phyloP scores from a whole-genome alignment of 805 yeast genomes.

The Hanseniaspora clermontiae region DNA sequence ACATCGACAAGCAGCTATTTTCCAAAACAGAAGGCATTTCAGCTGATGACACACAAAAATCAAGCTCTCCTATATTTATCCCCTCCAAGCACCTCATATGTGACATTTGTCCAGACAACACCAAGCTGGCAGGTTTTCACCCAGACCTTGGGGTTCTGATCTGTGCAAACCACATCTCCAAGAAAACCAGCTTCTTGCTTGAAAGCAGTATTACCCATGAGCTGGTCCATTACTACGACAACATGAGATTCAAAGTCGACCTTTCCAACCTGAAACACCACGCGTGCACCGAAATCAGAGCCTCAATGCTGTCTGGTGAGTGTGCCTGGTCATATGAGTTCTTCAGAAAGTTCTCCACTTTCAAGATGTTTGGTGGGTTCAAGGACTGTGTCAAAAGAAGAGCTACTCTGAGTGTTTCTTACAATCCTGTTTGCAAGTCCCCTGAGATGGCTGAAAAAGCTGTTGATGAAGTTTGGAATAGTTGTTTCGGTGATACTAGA shows the following conservation, averaged over 20 bases:
- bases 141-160: constrained; percentile 77
- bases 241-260: constrained; percentile 74
- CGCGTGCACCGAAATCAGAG: constrained; percentile 94
- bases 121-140: constrained; percentile 83
- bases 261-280: constrained; percentile 79
- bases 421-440: constrained; percentile 70
- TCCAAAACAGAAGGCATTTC: neutral
- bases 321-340: constrained; percentile 84
- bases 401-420: constrained; percentile 71
- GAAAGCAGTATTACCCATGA: constrained; percentile 92
- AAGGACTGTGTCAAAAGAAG: constrained; percentile 84
- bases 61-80: constrained; percentile 19
- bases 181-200: constrained; percentile 54
- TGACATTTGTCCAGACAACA: constrained; percentile 65
- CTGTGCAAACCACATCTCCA: constrained; percentile 66
- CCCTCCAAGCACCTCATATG: constrained; percentile 47
- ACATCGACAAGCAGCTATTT: constrained; percentile 19
- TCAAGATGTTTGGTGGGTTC: constrained; percentile 63
- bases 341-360: constrained; percentile 24
- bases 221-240: constrained; percentile 84
- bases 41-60: neutral
- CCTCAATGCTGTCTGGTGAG: constrained; percentile 86
- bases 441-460: constrained; percentile 62
- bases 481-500: constrained; percentile 88
- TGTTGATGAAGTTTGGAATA: constrained; percentile 80